These are phyloP conservation scores for Tylopilus felleus DNA, from an alignment of 768 basidiomycete species.

Conservation along the genomic window DNA sequence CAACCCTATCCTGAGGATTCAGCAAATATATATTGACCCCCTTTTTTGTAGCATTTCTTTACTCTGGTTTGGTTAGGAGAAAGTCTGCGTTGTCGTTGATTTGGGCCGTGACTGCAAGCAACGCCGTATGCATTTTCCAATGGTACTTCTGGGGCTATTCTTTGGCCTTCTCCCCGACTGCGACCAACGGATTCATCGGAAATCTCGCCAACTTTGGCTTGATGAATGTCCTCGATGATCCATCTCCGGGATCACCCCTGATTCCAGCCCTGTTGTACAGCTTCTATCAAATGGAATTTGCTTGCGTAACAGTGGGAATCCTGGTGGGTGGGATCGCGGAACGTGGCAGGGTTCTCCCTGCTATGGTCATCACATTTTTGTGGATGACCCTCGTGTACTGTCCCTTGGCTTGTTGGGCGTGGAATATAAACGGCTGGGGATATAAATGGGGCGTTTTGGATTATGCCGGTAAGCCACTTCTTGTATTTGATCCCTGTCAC, in stretches of 20 bases:
- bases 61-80: conserved; percentile 67
- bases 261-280: conserved; percentile 82
- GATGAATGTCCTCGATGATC: conserved; percentile 62
- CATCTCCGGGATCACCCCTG: conserved; percentile 75
- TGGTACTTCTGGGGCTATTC: conserved; percentile 87
- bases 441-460: conserved; percentile 83
- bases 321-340: conserved; percentile 81
- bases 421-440: conserved; percentile 81
- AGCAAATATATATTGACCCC: background rate
- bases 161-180: conserved; percentile 76
- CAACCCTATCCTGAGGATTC: background rate
- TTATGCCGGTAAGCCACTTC: conserved; percentile 64
- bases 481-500: conserved; percentile 1
- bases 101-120: conserved; percentile 70
- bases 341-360: conserved; percentile 78
- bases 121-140: conserved; percentile 74
- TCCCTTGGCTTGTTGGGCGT: conserved; percentile 83
- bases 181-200: conserved; percentile 74
- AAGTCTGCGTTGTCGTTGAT: conserved; percentile 72
- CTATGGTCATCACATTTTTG: conserved; percentile 74
- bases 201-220: conserved; percentile 80
- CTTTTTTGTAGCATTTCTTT: conserved; percentile 54
- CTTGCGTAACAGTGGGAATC: conserved; percentile 75
- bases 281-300: conserved; percentile 87
- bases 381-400: conserved; percentile 90